Percentiles rank a stretch among this genome's conserved stretches.
These are phyloP conservation scores for Aspergillus spinulosporus DNA, from an alignment of 2,329 filamentous ascomycete genomes.

Conservation along the genomic window DNA sequence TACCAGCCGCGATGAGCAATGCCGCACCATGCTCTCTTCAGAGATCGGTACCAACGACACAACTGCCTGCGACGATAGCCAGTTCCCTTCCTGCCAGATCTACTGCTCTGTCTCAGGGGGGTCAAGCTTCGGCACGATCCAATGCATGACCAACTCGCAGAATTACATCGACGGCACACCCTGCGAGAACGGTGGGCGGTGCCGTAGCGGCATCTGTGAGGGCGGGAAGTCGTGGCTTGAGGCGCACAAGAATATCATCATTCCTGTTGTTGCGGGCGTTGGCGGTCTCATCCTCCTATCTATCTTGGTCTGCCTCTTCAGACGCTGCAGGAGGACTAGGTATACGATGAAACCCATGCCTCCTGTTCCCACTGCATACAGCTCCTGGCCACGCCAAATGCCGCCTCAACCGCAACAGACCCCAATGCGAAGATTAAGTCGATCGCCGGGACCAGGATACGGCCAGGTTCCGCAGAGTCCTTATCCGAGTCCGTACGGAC, in stretches of 20 bases:
- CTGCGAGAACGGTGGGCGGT: constrained; percentile 77
- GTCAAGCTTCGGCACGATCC: background rate
- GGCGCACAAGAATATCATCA: constrained; percentile 75
- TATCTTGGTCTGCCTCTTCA: constrained; percentile 66
- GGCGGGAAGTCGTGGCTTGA: constrained; percentile 77
- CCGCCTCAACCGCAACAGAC: constrained; percentile 23
- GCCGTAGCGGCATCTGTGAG: constrained; percentile 73
- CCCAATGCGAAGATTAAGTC: constrained; percentile 20
- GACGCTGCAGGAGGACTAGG: constrained; percentile 53
- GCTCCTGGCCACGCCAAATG: constrained; percentile 16
- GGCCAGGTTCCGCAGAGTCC: constrained; percentile 1
- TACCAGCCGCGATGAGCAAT: constrained; percentile 87
- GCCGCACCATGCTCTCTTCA: constrained; percentile 77
- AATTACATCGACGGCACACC: constrained; percentile 91
- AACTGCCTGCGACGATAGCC: constrained; percentile 66
- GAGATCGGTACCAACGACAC: constrained; percentile 74
- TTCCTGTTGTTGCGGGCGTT: constrained; percentile 71
- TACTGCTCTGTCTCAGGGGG: constrained; percentile 62
- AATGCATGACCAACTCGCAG: constrained; percentile 71
- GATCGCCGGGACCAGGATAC: constrained; percentile 1
- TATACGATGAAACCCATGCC: constrained; percentile 23
- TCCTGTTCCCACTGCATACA: constrained; percentile 13
- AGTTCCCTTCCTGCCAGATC: constrained; percentile 66
- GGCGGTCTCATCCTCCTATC: constrained; percentile 71
- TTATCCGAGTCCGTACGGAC: constrained; percentile 23